Evolutionary conservation across 2,329 filamentous ascomycete species (phyloP), one percentile per base, ranked within the genome.

Genomic region (Trichoderma cornu-damae): DNA sequence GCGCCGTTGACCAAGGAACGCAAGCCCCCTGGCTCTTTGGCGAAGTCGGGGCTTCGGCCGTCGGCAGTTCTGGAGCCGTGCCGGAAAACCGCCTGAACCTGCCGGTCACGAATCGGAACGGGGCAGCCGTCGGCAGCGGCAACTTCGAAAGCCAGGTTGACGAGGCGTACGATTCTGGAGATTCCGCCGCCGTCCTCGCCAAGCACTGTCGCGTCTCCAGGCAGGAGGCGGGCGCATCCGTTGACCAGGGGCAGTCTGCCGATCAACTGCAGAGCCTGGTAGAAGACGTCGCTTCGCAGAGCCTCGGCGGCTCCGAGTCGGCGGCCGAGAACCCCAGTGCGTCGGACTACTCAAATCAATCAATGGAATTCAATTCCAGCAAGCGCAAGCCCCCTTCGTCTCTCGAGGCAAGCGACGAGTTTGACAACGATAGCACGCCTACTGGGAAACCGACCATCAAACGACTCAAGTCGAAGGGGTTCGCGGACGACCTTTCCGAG

Each of bases 1-100:
- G 83, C 49, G 87, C 87, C 70, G 83, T 88, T 46, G 85, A 84
- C 73, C 84, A 69, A 40, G 67, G 61, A 18, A 63, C 65, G 11
- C 72, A 70, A 3, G 75, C 70, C 3, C 75, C 70, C 3, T 74
- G 74, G 8, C 68, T 84, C 2, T 84, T 83, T 65, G 81, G 81
- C 2, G 81, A 84, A 60, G 77, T 84, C 5, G 76, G 76, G 16
- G 70, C 71, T 16, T 84, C 80, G 4, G 79, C 77, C 0, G 69
- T 83, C 16, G 78, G 78, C 11, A 82, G 77, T 64, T 80, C 79
- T 6, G 80, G 79, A 5, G 77, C 69, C 8, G 75, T 83, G 37
- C 70, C 75, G 0, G 73, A 76, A 49, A 72, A 77, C 26, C 75
- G 73, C 9, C 69, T 83, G 8, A 80, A 82, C 61, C 69, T 83